Conservation (phyloP, 2,329 filamentous ascomycete genomes). For the Tolypocladium endophyticum region DNA sequence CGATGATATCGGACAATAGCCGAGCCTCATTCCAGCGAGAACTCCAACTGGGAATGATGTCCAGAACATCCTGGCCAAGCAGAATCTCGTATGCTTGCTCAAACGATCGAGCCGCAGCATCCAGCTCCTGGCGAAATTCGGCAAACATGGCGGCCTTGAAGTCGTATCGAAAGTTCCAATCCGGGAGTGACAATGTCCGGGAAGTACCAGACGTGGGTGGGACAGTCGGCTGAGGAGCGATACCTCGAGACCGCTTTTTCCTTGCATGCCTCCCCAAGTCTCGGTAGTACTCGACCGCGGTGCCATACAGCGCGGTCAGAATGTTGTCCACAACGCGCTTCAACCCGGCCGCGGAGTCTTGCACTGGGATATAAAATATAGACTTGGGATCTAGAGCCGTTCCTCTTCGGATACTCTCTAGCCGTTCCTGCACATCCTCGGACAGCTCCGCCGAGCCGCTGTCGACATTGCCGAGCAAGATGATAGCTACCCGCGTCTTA, state of each 20-base stretch:
- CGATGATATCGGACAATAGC: constrained; percentile 70
- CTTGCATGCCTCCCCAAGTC: constrained; percentile 87
- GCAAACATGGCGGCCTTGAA: constrained; percentile 87
- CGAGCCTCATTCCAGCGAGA: constrained; percentile 88
- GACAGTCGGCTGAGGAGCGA: constrained; percentile 68
- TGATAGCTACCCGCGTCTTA: constrained; percentile 66
- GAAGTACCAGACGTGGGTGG: constrained; percentile 78
- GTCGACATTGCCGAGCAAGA: constrained; percentile 29
- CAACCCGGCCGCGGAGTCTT: constrained; percentile 60
- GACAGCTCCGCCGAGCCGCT: constrained; percentile 34
- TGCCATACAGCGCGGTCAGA: constrained; percentile 60
- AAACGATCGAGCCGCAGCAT: constrained; percentile 74
- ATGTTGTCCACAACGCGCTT: constrained; percentile 64
- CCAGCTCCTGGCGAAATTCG: constrained; percentile 89
- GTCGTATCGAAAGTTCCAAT: constrained; percentile 91
- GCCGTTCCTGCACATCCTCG: constrained; percentile 56
- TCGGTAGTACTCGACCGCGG: constrained; percentile 80
- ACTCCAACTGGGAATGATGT: constrained; percentile 82
- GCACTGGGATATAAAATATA: constrained; percentile 74
- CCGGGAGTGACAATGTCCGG: constrained; percentile 71
- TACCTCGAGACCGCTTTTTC: constrained; percentile 74
- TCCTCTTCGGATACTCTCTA: constrained; percentile 68
- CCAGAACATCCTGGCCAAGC: constrained; percentile 73
- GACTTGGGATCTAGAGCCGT: constrained; percentile 75
- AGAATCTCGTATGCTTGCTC: constrained; percentile 79